These are phyloP conservation scores for Mycena crocata DNA, from an alignment of 768 basidiomycete genomes.

Conservation along the genomic window DNA sequence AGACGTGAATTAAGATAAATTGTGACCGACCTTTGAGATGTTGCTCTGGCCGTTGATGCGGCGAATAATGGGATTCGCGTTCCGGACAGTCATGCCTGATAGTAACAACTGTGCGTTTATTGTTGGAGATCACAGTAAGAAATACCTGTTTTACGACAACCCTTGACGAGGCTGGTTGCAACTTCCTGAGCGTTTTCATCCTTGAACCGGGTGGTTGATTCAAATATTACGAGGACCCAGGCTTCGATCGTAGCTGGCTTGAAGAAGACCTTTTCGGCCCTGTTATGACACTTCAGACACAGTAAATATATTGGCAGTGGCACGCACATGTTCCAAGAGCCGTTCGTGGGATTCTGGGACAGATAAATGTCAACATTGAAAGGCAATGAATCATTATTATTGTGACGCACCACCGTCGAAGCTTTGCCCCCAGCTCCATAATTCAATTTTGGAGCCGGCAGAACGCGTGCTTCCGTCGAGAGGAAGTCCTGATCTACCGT, in stretches of 20 bases:
- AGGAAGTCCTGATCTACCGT: conserved; percentile 48
- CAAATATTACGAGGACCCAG: conserved; percentile 77
- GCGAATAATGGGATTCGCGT: conserved; percentile 57
- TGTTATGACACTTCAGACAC: conserved; percentile 40
- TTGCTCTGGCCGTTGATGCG: conserved; percentile 70
- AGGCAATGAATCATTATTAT: too few species aligned
- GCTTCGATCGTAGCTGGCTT: conserved; percentile 60
- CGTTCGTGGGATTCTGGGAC: conserved; percentile 66
- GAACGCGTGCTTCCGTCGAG: conserved; percentile 59
- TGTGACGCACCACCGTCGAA: conserved; percentile 55
- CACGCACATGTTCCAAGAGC: conserved; percentile 79
- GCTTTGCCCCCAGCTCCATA: conserved; percentile 59
- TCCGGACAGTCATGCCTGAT: conserved; percentile 68
- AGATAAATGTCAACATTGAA: too few species aligned
- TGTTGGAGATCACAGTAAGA: conserved; percentile 46
- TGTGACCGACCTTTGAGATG: conserved; percentile 57
- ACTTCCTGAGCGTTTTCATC: conserved; percentile 59
- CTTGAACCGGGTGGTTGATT: conserved; percentile 67
- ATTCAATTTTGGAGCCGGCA: conserved; percentile 59
- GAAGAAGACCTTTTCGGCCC: conserved; percentile 76
- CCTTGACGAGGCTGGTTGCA: conserved; percentile 59
- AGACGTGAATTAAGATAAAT: background rate
- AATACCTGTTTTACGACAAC: conserved; percentile 70
- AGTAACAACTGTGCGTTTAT: background rate
- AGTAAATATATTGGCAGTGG: background rate